These are phyloP conservation scores for Pachyrhizus erosus DNA, from an alignment of 306 rosid genomes.

Conservation along the genomic window DNA sequence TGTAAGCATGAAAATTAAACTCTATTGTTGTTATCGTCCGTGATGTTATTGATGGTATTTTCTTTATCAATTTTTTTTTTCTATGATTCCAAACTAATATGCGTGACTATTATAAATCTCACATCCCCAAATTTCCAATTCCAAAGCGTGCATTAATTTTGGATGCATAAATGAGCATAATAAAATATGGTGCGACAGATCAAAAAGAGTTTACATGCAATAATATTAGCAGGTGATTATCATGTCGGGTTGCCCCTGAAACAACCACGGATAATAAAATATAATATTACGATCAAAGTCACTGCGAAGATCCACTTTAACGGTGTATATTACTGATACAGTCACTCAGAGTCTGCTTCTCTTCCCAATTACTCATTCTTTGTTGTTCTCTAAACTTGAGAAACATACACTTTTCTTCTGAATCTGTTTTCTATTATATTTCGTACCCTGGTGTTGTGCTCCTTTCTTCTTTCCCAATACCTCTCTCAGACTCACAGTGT, in stretches of 20 bases:
- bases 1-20: not conserved
- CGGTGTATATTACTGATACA: slow-evolving; percentile 32
- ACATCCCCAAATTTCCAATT: not conserved
- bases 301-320: slow-evolving; percentile 44
- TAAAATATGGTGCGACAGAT: slow-evolving; percentile 5
- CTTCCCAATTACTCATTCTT: slow-evolving; percentile 30
- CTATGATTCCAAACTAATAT: too few relatives aligned
- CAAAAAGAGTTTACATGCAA: slow-evolving; percentile 24
- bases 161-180: slow-evolving; percentile 33
- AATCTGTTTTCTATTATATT: slow-evolving; percentile 23
- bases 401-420: slow-evolving; percentile 28
- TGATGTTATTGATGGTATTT: not conserved
- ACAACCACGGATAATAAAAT: slow-evolving; percentile 37
- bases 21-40: not conserved
- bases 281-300: slow-evolving; percentile 32
- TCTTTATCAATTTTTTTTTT: too few relatives aligned
- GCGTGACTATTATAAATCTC: not conserved
- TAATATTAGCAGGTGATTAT: slow-evolving; percentile 37
- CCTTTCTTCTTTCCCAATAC: not conserved
- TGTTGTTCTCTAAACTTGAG: slow-evolving; percentile 19
- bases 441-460: not conserved
- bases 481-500: slow-evolving; percentile 33
- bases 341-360: slow-evolving; percentile 45
- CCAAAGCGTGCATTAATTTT: slow-evolving; percentile 32
- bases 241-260: slow-evolving; percentile 34